A percentile compares a stretch with the other conserved stretches of the same genome.
Evolutionary conservation across 2,329 filamentous ascomycete genomes (phyloP).

Genomic region (Madurella fahalii): DNA sequence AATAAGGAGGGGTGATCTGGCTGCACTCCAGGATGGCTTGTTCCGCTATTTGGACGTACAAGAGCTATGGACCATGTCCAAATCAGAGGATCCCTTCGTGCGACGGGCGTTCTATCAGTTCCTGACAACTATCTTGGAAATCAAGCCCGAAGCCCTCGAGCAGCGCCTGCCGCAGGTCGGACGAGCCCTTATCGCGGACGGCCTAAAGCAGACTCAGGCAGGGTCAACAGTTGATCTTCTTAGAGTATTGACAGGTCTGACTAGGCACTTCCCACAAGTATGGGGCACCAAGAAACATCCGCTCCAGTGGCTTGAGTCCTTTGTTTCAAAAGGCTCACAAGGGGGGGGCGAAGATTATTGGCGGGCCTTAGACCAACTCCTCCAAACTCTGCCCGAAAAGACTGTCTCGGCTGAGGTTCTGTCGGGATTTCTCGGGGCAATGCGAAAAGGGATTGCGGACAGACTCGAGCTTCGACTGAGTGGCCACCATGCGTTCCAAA

Average conservation of each 20-base stretch:
- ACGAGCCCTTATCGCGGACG: conserved; percentile 65
- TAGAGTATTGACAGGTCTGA: conserved; percentile 62
- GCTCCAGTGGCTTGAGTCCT: conserved; percentile 58
- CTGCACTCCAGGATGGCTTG: conserved; percentile 59
- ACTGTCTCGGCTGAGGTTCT: conserved; percentile 46
- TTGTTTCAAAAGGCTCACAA: conserved; percentile 81
- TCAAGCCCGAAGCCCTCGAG: conserved; percentile 43
- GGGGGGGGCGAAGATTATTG: conserved; percentile 70
- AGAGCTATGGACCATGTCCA: conserved; percentile 63
- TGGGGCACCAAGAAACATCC: conserved; percentile 68
- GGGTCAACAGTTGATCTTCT: conserved; percentile 72
- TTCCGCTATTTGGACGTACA: conserved; percentile 62
- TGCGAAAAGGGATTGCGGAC: conserved; percentile 66
- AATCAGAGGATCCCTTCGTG: conserved; percentile 54
- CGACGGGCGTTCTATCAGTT: conserved; percentile 51
- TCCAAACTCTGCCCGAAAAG: conserved; percentile 55
- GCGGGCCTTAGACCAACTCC: conserved; percentile 60
- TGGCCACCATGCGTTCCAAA: conserved; percentile 65
- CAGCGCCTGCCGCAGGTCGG: conserved; percentile 49
- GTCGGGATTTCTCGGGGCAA: conserved; percentile 58
- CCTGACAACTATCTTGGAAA: conserved; percentile 45
- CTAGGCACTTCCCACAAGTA: conserved; percentile 58
- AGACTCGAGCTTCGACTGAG: conserved; percentile 72
- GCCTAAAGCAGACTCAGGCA: conserved; percentile 66
- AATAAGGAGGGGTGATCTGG: conserved; percentile 53